Evolutionary conservation across 2,329 filamentous ascomycete genomes (phyloP).

Genomic region (Cordyceps fumosorosea): DNA sequence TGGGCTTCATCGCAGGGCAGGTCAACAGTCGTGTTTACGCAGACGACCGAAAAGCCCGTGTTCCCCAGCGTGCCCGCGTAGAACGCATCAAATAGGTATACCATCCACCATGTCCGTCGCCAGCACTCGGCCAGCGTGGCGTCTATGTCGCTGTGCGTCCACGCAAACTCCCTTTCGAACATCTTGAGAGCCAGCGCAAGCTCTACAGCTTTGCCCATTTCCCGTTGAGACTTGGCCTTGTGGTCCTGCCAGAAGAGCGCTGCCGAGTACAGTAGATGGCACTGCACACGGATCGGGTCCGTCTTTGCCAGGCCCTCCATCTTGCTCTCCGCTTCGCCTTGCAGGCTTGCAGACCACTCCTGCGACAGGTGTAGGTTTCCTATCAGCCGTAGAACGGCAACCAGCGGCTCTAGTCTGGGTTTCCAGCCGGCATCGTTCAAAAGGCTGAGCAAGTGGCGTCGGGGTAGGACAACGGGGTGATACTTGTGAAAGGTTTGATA

Average conservation of each 20-base stretch:
- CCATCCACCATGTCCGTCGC: constrained; percentile 64
- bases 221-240: constrained; percentile 18
- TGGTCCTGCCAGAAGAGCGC: constrained; percentile 28
- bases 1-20: constrained; percentile 60
- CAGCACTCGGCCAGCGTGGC: constrained; percentile 47
- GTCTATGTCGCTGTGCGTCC: constrained; percentile 39
- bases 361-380: constrained; percentile 25
- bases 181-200: constrained; percentile 55
- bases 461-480: constrained; percentile 25
- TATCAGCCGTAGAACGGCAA: constrained; percentile 26
- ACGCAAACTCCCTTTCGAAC: constrained; percentile 48
- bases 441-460: constrained; percentile 14
- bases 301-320: constrained; percentile 4
- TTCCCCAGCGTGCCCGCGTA: constrained; percentile 26
- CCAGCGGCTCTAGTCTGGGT: constrained; percentile 17
- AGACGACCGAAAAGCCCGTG: constrained; percentile 22
- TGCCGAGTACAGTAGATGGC: constrained; percentile 30
- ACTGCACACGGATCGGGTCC: constrained; percentile 29
- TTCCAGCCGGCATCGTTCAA: constrained; percentile 2
- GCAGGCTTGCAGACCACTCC: constrained; percentile 10
- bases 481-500: constrained; percentile 29
- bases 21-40: constrained; percentile 46
- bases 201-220: constrained; percentile 44
- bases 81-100: constrained; percentile 54
- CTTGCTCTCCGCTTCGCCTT: constrained; percentile 7